Conservation (phyloP, 805 yeast genomes). For the Pichia gijzeniarum region DNA sequence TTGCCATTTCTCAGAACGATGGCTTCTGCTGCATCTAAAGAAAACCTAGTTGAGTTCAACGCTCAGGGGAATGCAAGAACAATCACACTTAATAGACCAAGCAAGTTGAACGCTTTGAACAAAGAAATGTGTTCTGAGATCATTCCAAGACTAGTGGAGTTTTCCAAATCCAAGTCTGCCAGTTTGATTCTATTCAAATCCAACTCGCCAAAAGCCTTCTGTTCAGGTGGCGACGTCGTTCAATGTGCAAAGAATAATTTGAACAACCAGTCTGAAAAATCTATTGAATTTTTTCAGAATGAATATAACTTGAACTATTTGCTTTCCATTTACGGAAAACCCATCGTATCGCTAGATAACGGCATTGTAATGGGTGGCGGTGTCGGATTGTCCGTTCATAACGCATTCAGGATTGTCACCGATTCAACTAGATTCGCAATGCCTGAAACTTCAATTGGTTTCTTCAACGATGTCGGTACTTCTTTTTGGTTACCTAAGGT, state of each 20-base stretch:
- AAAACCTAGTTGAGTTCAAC: slow-evolving; percentile 46
- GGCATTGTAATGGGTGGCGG: slow-evolving; percentile 99
- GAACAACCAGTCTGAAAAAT: slow-evolving; percentile 38
- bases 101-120: slow-evolving; percentile 80
- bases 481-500: slow-evolving; percentile 81
- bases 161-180: slow-evolving; percentile 59
- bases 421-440: slow-evolving; percentile 88
- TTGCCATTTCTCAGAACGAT: slow-evolving; percentile 13
- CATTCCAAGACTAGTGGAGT: slow-evolving; percentile 68
- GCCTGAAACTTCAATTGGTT: slow-evolving; percentile 98
- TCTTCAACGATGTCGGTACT: slow-evolving; percentile 93
- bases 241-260: slow-evolving; percentile 60
- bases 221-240: slow-evolving; percentile 97
- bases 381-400: slow-evolving; percentile 85
- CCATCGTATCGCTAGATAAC: slow-evolving; percentile 77
- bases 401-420: slow-evolving; percentile 89
- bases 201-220: slow-evolving; percentile 61
- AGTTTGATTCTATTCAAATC: slow-evolving; percentile 66
- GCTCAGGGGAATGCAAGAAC: slow-evolving; percentile 62
- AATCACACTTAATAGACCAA: slow-evolving; percentile 70
- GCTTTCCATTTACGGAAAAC: slow-evolving; percentile 79
- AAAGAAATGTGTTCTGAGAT: slow-evolving; percentile 68
- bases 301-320: slow-evolving; percentile 81
- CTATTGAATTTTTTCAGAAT: slow-evolving; percentile 61
- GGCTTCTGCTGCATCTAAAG: slow-evolving; percentile 16